Evolutionary conservation across 2,329 filamentous ascomycete genomes (phyloP).

Genomic region (Epichloe elymi): DNA sequence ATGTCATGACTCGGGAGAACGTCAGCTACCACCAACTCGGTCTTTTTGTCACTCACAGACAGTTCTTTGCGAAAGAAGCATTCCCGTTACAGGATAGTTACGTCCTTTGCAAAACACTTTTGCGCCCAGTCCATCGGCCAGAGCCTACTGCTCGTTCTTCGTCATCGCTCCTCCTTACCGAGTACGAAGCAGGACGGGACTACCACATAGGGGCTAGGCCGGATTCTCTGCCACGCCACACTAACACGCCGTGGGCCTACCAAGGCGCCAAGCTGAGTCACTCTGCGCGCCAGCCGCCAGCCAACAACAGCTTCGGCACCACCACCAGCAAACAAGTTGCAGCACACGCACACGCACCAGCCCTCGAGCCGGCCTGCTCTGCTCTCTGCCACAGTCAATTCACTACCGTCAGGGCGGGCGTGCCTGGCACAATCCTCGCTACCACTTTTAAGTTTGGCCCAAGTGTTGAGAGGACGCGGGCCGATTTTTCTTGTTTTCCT

Average conservation of each 20-base stretch:
- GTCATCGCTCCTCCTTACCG: neutral
- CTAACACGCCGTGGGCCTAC: constrained; percentile 1
- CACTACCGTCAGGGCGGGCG: neutral
- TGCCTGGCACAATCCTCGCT: too few species aligned
- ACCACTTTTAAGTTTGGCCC: too few species aligned
- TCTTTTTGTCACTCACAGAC: neutral
- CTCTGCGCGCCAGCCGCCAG: neutral
- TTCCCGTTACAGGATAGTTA: neutral
- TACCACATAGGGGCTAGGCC: neutral
- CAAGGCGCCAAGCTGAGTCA: constrained; percentile 1
- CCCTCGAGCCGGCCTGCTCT: neutral
- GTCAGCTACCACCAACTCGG: neutral
- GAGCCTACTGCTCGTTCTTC: neutral
- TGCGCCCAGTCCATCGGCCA: neutral
- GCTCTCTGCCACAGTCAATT: neutral
- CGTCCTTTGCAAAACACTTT: neutral
- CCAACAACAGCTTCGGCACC: neutral
- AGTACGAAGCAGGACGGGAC: neutral
- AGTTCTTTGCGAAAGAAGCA: neutral
- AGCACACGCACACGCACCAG: neutral
- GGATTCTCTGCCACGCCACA: neutral
- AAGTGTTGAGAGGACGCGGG: too few species aligned
- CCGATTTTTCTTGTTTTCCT: too few species aligned
- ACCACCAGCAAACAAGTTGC: neutral
- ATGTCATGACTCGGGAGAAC: neutral